phyloP scores from a whole-genome alignment of 805 yeast genomes.

The Pichia eremophila region DNA sequence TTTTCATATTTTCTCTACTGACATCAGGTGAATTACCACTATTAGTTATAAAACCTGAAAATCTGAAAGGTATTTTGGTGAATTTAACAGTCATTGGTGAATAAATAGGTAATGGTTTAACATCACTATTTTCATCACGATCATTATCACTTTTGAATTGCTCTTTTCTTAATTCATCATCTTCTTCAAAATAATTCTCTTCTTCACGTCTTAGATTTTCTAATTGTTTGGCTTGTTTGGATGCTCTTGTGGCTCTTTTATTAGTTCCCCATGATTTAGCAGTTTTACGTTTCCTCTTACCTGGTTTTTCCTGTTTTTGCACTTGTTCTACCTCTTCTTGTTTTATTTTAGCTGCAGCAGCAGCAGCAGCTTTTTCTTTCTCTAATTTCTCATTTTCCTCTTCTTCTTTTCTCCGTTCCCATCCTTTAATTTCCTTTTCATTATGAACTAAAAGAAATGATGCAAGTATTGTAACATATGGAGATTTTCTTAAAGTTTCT shows the following conservation, averaged over 20 bases:
- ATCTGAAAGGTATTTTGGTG: slow-evolving; percentile 55
- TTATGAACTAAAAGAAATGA: slow-evolving; percentile 46
- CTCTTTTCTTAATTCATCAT: slow-evolving; percentile 12
- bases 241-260: slow-evolving; percentile 21
- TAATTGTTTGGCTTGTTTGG: slow-evolving; percentile 9
- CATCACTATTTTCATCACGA: slow-evolving; percentile 22
- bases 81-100: slow-evolving; percentile 63
- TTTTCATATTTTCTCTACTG: slow-evolving; percentile 54
- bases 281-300: slow-evolving; percentile 18
- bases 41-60: slow-evolving; percentile 53
- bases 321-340: slow-evolving; percentile 11
- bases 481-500: slow-evolving; percentile 5
- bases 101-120: slow-evolving; percentile 36
- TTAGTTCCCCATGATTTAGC: slow-evolving; percentile 18
- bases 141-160: slow-evolving; percentile 28
- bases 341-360: slow-evolving; percentile 1
- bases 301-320: background rate
- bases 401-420: slow-evolving; percentile 29
- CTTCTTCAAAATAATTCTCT: slow-evolving; percentile 14
- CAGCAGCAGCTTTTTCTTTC: slow-evolving; percentile 11
- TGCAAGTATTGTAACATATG: slow-evolving; percentile 33
- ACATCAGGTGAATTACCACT: slow-evolving; percentile 51
- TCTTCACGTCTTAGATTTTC: slow-evolving; percentile 10
- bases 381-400: slow-evolving; percentile 19
- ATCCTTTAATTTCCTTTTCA: slow-evolving; percentile 36